These are phyloP conservation scores for Larix sibirica DNA, from an alignment of 83 land plant genomes.

Conservation along the genomic window DNA sequence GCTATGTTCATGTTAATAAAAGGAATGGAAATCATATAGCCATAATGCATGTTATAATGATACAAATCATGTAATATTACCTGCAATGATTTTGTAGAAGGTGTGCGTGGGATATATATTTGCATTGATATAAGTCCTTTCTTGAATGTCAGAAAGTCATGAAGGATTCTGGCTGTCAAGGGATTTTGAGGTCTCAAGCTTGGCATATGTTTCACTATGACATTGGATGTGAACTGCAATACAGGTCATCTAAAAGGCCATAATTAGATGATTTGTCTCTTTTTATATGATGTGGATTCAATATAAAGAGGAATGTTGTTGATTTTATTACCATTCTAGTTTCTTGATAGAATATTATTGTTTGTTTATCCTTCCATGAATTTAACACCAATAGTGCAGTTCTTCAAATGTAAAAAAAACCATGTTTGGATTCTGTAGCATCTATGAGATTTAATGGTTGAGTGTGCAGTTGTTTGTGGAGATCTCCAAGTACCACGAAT, in stretches of 20 bases:
- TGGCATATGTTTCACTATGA: conserved; percentile 51
- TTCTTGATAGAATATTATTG: conserved; percentile 16
- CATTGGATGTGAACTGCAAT: conserved; percentile 52
- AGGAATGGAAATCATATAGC: too few species aligned
- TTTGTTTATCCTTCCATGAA: conserved; percentile 29
- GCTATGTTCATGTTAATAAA: too few species aligned
- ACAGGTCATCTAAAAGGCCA: background rate
- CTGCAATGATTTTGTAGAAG: conserved; percentile 50
- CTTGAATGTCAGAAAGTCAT: conserved; percentile 49
- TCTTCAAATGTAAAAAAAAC: conserved; percentile 21
- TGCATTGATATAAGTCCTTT: conserved; percentile 45
- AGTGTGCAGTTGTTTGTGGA: conserved; percentile 20
- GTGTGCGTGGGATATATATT: conserved; percentile 49
- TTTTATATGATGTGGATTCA: too few species aligned
- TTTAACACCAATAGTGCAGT: conserved; percentile 18
- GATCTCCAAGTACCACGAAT: conserved; percentile 24
- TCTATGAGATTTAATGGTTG: conserved; percentile 24
- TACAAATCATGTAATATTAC: conserved; percentile 17
- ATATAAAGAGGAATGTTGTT: background rate
- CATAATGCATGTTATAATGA: background rate
- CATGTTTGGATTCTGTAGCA: conserved; percentile 11
- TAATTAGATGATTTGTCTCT: background rate
- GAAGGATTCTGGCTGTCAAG: conserved; percentile 20
- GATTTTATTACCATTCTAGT: conserved; percentile 23
- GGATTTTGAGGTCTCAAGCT: conserved; percentile 45